Conservation (phyloP, 192 early-diverging fungal species). For the Irineochytrium annulatum region DNA sequence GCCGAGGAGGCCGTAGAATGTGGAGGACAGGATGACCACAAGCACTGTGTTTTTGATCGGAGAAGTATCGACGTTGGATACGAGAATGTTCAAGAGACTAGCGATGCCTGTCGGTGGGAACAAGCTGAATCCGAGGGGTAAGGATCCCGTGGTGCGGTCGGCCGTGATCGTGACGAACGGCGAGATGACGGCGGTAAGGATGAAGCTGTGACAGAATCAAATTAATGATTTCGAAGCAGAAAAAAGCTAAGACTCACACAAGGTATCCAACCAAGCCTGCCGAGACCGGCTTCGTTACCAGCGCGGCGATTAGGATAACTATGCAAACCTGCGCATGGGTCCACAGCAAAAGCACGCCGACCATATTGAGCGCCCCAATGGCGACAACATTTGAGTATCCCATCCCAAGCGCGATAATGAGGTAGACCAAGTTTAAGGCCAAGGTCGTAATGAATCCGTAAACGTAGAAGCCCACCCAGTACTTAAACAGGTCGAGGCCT, state of each 20-base stretch:
- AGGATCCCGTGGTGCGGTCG: conserved; percentile 15
- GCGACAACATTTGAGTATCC: conserved; percentile 4
- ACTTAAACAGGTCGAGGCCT: conserved; percentile 14
- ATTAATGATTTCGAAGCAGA: too few species aligned
- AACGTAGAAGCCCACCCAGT: conserved; percentile 28
- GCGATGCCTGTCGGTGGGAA: conserved; percentile 18
- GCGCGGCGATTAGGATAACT: conserved; percentile 13
- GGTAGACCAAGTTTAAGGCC: conserved; percentile 14
- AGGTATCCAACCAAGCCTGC: conserved; percentile 16
- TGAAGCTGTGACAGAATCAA: too few species aligned
- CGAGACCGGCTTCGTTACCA: conserved; percentile 20
- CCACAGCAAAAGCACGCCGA: conserved; percentile 22
- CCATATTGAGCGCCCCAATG: too few species aligned
- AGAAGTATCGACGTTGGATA: too few species aligned
- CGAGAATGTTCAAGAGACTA: conserved; percentile 6
- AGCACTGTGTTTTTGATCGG: not conserved
- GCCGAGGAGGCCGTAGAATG: conserved; percentile 12
- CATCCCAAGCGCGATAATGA: conserved; percentile 2
- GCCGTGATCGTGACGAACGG: conserved; percentile 21
- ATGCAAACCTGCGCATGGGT: conserved; percentile 29
- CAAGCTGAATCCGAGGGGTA: not conserved
- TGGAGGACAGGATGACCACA: conserved; percentile 8
- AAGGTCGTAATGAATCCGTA: conserved; percentile 19
- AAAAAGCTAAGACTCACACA: conserved; percentile 10
- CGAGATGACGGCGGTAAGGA: conserved; percentile 17